Percentiles rank a stretch among this genome's conserved stretches.
Evolutionary conservation across 2,329 filamentous ascomycete species (phyloP).

Genomic region (Colletotrichum sp.): DNA sequence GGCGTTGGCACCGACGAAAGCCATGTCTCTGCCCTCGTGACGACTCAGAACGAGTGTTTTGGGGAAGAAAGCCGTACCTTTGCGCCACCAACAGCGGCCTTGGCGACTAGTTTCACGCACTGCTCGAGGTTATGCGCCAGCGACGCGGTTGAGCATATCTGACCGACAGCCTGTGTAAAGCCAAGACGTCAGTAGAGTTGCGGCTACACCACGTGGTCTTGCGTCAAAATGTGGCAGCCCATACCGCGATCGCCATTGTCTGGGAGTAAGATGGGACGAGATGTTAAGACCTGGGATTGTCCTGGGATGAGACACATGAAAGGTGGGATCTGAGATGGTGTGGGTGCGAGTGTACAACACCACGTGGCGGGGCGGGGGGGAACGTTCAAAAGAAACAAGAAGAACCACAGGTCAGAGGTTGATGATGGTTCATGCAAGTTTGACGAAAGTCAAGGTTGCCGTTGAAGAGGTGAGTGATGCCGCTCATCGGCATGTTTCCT

Average conservation of each 20-base stretch:
- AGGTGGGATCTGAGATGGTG: not conserved
- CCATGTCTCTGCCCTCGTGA: not conserved
- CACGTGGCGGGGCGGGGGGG: not conserved
- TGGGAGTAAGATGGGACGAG: not conserved
- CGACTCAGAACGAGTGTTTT: not conserved
- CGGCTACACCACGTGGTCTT: not conserved
- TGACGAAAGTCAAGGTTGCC: not conserved
- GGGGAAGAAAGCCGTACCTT: slow-evolving; percentile 57
- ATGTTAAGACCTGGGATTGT: not conserved
- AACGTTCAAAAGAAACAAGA: not conserved
- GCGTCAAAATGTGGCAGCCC: not conserved
- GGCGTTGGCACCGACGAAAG: not conserved
- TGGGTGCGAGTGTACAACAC: not conserved
- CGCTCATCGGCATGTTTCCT: not conserved
- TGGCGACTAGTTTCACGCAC: slow-evolving; percentile 73
- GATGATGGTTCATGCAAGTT: not conserved
- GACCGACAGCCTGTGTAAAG: slow-evolving; percentile 74
- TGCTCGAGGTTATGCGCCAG: slow-evolving; percentile 80
- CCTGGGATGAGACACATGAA: not conserved
- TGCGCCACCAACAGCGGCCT: slow-evolving; percentile 77
- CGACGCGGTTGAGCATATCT: slow-evolving; percentile 84
- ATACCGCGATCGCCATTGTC: slow-evolving; percentile 33
- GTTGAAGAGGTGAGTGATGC: not conserved
- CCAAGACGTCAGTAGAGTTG: not conserved
- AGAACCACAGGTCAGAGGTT: not conserved